These are phyloP conservation scores for Bauhinia variegata DNA, from an alignment of 306 rosid genomes.

Conservation along the genomic window DNA sequence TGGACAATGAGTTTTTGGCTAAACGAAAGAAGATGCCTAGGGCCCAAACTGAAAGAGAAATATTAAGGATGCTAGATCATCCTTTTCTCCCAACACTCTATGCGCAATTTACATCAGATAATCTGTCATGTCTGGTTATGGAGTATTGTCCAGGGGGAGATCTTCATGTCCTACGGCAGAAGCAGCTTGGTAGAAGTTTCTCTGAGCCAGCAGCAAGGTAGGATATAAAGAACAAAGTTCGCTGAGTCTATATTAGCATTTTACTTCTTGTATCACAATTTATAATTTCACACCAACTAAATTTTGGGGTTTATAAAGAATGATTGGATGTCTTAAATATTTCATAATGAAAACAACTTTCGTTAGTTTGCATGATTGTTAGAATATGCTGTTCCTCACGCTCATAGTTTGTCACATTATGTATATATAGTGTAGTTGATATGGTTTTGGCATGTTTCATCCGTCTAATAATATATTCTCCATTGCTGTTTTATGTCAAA, in stretches of 20 bases:
- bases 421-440: slow-evolving; percentile 9
- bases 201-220: slow-evolving; percentile 93
- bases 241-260: slow-evolving; percentile 23
- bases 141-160: slow-evolving; percentile 99
- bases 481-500: slow-evolving; percentile 20
- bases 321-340: slow-evolving; percentile 11
- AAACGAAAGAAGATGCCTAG: slow-evolving; percentile 94
- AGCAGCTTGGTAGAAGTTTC: slow-evolving; percentile 73
- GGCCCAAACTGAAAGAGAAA: slow-evolving; percentile 96
- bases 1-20: slow-evolving; percentile 94
- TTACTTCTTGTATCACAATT: slow-evolving; percentile 7
- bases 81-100: slow-evolving; percentile 96
- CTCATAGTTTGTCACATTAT: slow-evolving; percentile 21
- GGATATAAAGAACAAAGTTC: slow-evolving; percentile 22
- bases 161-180: slow-evolving; percentile 96
- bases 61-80: slow-evolving; percentile 92
- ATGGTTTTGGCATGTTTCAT: slow-evolving; percentile 21
- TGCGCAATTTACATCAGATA: slow-evolving; percentile 88
- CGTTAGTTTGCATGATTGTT: slow-evolving; percentile 8
- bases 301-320: slow-evolving; percentile 22
- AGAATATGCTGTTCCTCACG: slow-evolving; percentile 24
- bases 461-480: slow-evolving; percentile 3
- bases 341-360: slow-evolving; percentile 13
- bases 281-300: slow-evolving; percentile 8
- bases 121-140: slow-evolving; percentile 93